Evolutionary conservation across 768 basidiomycete genomes (phyloP), one percentile per base, ranked within the genome.

Genomic region (Mycena epipterygia): DNA sequence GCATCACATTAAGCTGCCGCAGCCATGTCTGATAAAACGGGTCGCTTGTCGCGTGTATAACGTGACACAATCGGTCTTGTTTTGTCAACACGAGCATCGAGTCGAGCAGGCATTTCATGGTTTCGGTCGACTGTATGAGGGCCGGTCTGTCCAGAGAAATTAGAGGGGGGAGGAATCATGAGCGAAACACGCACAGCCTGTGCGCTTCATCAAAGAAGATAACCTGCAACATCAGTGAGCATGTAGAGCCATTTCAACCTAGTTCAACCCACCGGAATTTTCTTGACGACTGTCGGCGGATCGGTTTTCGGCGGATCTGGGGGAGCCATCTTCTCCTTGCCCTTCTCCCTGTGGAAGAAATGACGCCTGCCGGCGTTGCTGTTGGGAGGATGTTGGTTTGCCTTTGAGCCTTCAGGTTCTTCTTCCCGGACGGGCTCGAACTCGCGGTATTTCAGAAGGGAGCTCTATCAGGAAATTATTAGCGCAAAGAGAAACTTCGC

Each of bases 141-240:
- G 90, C 86, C 0, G 93, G 93, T 53, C 90, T 95, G 75, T 25
- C 14, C 32, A 52, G 57, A 14, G n/a, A 62, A 64, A 49, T 61
- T 58, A 52, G 58, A 41, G 33, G 8, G 23, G 8, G 48, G 32
- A 14, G 16, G 27, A 27, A 57, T 39, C 46, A 33, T 23, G 11
- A n/a, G 17, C 8, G 42, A 37, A 33, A 72, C n/a, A n/a, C 90
- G 39, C 78, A 94, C 91, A 95, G 80, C 78, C 92, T 93, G 76
- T 96, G 95, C 2, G 94, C 93, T 78, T 96, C 95, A 71, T 96
- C 95, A 69, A 96, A 89, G 77, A 95, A 93, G 66, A 95, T 86
- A 16, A 87, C 83, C 87, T 88, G 68, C 32, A 39, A n/a, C 9
- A 53, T 51, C 30, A 48, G 19, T 16, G 17, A 48, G 30, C 19